Conservation (phyloP, 139 green algal genomes). For the Micractinium conductrix region DNA sequence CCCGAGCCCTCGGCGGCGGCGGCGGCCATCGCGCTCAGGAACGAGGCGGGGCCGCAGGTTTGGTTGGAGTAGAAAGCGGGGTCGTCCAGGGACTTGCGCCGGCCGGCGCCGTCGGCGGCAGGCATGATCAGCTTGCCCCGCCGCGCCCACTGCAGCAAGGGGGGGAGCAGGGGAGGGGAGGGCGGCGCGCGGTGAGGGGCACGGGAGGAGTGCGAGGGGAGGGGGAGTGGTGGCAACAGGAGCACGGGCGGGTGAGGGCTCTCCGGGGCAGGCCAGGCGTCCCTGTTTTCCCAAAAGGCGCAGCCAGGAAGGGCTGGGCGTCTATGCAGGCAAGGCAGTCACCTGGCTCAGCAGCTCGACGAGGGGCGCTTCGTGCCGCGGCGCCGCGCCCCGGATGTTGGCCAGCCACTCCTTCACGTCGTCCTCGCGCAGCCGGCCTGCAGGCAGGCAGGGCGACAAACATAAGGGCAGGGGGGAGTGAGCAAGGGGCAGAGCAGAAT, state of each 20-base stretch:
- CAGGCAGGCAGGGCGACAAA: not conserved
- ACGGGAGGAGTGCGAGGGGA: no score
- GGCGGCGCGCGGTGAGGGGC: no score
- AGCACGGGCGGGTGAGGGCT: no score
- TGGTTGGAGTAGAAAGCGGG: constrained; percentile 49
- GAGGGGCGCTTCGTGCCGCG: constrained; percentile 67
- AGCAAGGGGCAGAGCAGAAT: not conserved
- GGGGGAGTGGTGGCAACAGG: no score
- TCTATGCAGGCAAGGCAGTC: no score
- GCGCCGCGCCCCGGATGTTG: constrained; percentile 72
- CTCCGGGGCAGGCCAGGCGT: no score
- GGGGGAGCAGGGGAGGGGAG: not conserved
- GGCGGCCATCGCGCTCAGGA: constrained; percentile 8
- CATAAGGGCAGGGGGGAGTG: not conserved
- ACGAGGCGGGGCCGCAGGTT: constrained; percentile 47
- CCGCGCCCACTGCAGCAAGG: constrained; percentile 68
- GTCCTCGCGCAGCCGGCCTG: constrained; percentile 67
- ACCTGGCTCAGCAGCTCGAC: constrained; percentile 80
- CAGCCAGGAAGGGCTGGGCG: no score
- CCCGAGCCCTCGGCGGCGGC: no score
- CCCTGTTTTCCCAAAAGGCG: no score
- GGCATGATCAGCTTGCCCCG: constrained; percentile 49
- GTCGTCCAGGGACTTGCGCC: constrained; percentile 40
- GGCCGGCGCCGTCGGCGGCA: not conserved
- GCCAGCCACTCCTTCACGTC: constrained; percentile 75